Percentiles rank a stretch among this genome's conserved stretches.
Evolutionary conservation across 495 filamentous ascomycete genomes (phyloP).

Genomic region (Lasiosphaeria ovina): DNA sequence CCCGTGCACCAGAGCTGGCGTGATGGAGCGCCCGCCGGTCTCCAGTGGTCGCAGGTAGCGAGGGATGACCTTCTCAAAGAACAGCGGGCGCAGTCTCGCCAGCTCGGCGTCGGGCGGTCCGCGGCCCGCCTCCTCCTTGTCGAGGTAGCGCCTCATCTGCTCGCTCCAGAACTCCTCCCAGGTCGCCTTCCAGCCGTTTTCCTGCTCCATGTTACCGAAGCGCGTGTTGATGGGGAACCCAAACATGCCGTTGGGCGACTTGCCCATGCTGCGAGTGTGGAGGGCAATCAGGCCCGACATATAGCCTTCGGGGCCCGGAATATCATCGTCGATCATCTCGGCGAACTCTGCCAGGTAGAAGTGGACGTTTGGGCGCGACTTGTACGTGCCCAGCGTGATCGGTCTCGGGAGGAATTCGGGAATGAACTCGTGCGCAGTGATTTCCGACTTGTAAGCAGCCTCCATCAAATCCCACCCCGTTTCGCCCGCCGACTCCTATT

Average conservation of each 20-base stretch:
- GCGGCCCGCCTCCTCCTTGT: conserved; percentile 18
- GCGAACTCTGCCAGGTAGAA: conserved; percentile 26
- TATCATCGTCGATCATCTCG: conserved; percentile 28
- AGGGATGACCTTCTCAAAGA: conserved; percentile 39
- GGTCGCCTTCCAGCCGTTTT: conserved; percentile 40
- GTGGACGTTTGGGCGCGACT: conserved; percentile 18
- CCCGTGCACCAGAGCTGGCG: conserved; percentile 45
- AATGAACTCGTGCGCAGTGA: conserved; percentile 21
- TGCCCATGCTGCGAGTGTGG: conserved; percentile 36
- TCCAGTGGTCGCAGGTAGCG: conserved; percentile 38
- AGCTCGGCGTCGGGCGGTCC: conserved; percentile 15
- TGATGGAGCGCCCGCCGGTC: conserved; percentile 38
- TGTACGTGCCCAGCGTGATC: conserved; percentile 21
- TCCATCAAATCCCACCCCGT: conserved; percentile 14
- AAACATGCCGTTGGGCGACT: conserved; percentile 49
- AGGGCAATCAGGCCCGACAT: conserved; percentile 40
- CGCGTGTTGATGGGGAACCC: conserved; percentile 51
- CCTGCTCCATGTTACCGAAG: conserved; percentile 41
- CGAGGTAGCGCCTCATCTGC: conserved; percentile 24
- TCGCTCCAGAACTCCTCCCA: conserved; percentile 45
- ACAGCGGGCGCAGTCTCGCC: conserved; percentile 15
- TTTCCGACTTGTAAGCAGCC: conserved; percentile 18
- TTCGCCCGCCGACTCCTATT: conserved; percentile 10
- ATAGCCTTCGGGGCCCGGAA: conserved; percentile 19
- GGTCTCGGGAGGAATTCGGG: conserved; percentile 27